Conservation (phyloP, 1,284 basidiomycete species). For the Papiliotrema terrestris region DNA sequence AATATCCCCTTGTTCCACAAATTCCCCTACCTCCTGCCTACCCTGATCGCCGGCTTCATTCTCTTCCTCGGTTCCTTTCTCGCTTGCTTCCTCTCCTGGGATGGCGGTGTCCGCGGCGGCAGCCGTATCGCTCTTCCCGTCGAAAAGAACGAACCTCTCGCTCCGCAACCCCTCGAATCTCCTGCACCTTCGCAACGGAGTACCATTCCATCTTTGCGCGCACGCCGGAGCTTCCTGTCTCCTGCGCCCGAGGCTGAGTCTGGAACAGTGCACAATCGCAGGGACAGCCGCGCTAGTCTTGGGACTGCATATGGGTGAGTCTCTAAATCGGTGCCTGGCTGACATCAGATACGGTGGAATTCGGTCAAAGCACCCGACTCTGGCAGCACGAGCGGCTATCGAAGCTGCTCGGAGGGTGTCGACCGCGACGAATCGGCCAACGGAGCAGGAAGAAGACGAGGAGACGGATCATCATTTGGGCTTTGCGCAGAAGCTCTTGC, state of each 20-base stretch:
- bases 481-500: conserved; percentile 83
- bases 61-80: conserved; percentile 72
- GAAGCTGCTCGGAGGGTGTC: conserved; percentile 45
- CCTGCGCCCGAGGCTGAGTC: conserved; percentile 13
- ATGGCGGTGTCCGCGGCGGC: conserved; percentile 82
- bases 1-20: conserved; percentile 64
- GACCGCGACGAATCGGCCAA: conserved; percentile 22
- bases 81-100: conserved; percentile 80
- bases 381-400: conserved; percentile 45
- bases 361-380: conserved; percentile 48
- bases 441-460: conserved; percentile 22
- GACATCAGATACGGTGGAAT: conserved; percentile 45
- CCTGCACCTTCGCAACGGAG: conserved; percentile 28
- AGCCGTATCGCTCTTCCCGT: conserved; percentile 67
- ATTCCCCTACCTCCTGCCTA: conserved; percentile 91
- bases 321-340: conserved; percentile 16
- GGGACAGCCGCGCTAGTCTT: conserved; percentile 42
- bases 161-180: conserved; percentile 12
- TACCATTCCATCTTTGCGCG: conserved; percentile 22
- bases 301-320: conserved; percentile 44
- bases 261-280: conserved; percentile 18
- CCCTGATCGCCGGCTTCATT: conserved; percentile 71
- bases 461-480: conserved; percentile 50
- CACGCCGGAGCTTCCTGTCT: conserved; percentile 16
- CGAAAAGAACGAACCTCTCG: conserved; percentile 60